A percentile compares a stretch with the other conserved stretches of the same genome.
Evolutionary conservation across 1,139 yeast genomes (phyloP).

Genomic region (Suhomyces yuchorum): DNA sequence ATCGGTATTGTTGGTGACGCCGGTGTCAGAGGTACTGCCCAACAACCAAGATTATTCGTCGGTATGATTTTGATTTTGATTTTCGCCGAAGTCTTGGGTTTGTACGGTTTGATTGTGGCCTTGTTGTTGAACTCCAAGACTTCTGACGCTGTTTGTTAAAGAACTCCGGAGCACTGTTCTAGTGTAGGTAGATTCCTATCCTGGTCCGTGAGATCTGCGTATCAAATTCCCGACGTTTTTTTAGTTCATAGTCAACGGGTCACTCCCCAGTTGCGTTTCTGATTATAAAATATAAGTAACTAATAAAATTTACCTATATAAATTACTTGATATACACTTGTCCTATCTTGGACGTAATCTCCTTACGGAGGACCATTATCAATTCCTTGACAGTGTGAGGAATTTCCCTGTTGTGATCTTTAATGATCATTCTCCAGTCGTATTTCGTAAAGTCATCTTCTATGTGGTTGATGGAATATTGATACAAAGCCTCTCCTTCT

Average conservation of each 20-base stretch:
- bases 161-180: slow-evolving; percentile 7
- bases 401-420: slow-evolving; percentile 18
- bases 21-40: slow-evolving; percentile 96
- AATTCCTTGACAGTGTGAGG: slow-evolving; percentile 31
- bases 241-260: slow-evolving; percentile 12
- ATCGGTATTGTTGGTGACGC: slow-evolving; percentile 99
- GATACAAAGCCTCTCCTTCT: slow-evolving; percentile 38
- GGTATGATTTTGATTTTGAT: slow-evolving; percentile 96
- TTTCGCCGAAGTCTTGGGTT: slow-evolving; percentile 98
- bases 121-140: slow-evolving; percentile 96
- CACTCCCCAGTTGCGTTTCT: slow-evolving; percentile 4
- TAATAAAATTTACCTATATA: slow-evolving; percentile 11
- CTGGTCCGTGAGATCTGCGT: slow-evolving; percentile 8
- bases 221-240: slow-evolving; percentile 9
- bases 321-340: slow-evolving; percentile 32
- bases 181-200: slow-evolving; percentile 13
- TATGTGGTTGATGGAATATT: slow-evolving; percentile 30
- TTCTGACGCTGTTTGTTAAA: slow-evolving; percentile 78
- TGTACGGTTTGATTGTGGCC: slow-evolving; percentile 97
- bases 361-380: slow-evolving; percentile 33
- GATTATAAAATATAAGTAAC: slow-evolving; percentile 13
- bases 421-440: slow-evolving; percentile 41
- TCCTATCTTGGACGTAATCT: slow-evolving; percentile 41
- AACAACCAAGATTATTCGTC: slow-evolving; percentile 95
- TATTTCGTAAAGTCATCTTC: slow-evolving; percentile 22